A percentile compares a stretch with the other conserved stretches of the same genome.
Evolutionary conservation across 2,329 filamentous ascomycete genomes (phyloP).

Genomic region (Septoria linicola): DNA sequence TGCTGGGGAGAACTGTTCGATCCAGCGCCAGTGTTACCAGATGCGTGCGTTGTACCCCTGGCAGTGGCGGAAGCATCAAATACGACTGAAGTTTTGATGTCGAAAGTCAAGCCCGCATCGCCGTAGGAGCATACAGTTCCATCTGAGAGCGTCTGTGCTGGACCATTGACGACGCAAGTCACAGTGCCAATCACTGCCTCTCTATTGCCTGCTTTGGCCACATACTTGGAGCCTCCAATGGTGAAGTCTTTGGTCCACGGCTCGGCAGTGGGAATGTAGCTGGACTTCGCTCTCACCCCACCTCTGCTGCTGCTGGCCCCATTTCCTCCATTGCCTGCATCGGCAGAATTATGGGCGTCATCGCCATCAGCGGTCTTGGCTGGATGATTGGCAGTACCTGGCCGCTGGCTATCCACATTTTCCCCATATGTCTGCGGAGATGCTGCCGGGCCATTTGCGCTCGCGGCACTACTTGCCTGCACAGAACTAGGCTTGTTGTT

Average conservation of each 20-base stretch:
- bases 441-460: no score
- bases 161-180: slow-evolving; percentile 21
- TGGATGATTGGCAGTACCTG: no score
- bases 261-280: slow-evolving; percentile 20
- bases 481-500: no score
- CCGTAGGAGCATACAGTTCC: slow-evolving; percentile 23
- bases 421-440: no score
- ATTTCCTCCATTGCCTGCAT: background rate
- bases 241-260: slow-evolving; percentile 20
- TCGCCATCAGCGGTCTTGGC: background rate
- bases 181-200: slow-evolving; percentile 22
- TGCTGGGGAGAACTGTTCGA: no score
- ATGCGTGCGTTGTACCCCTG: background rate
- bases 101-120: slow-evolving; percentile 20
- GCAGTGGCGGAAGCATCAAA: slow-evolving; percentile 2
- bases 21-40: background rate
- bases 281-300: background rate
- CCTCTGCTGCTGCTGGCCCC: background rate
- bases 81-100: slow-evolving; percentile 8
- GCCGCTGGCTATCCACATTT: no score
- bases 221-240: slow-evolving; percentile 18
- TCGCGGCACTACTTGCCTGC: no score
- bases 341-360: background rate
- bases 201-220: slow-evolving; percentile 17
- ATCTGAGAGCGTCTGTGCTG: slow-evolving; percentile 21